Conservation (phyloP, 2,329 filamentous ascomycete species). For the Trichoderma koningiopsis region DNA sequence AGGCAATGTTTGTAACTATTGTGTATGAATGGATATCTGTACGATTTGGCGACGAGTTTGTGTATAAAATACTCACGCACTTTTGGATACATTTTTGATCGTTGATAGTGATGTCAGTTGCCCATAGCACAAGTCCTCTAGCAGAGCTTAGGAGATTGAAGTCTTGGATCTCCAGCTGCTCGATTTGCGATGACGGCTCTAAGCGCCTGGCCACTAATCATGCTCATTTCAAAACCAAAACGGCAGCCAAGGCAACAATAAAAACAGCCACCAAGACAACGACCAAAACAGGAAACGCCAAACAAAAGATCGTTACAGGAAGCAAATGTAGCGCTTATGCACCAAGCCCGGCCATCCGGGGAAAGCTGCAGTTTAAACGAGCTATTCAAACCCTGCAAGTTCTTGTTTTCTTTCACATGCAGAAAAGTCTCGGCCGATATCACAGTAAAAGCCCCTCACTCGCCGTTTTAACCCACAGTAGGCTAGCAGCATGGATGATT, state of each 20-base stretch:
- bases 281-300: neutral
- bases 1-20: neutral
- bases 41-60: neutral
- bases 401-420: conserved; percentile 18
- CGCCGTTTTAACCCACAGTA: neutral
- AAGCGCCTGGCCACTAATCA: neutral
- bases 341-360: neutral
- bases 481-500: neutral
- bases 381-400: neutral
- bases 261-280: neutral
- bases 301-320: neutral
- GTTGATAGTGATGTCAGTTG: neutral
- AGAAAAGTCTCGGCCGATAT: neutral
- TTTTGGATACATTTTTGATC: neutral
- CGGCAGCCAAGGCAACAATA: neutral
- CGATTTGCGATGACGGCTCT: neutral
- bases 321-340: neutral
- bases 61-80: neutral
- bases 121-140: neutral
- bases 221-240: neutral
- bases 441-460: neutral
- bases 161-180: neutral
- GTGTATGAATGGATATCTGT: neutral
- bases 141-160: neutral
- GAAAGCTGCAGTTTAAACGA: neutral